Percentiles rank a stretch among this genome's conserved stretches.
These are phyloP conservation scores for Trichoderma cornu-damae DNA, from an alignment of 2,329 filamentous ascomycete species.

Conservation along the genomic window DNA sequence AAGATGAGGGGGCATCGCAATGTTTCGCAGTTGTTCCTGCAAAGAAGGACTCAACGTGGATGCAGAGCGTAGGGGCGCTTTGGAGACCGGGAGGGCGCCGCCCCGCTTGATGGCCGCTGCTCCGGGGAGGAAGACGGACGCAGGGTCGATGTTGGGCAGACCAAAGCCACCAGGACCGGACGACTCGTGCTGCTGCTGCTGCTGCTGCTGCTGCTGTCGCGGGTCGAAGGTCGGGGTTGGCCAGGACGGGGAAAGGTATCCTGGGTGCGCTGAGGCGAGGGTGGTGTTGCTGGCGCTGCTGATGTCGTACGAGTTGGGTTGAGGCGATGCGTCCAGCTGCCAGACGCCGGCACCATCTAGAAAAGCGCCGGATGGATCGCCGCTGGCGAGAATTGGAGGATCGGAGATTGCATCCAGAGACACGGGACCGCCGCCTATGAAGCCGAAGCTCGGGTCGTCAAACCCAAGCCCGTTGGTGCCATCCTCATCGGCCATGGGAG, in stretches of 20 bases:
- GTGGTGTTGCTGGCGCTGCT: constrained; percentile 35
- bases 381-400: constrained; percentile 29
- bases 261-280: constrained; percentile 32
- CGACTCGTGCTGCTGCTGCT: constrained; percentile 30
- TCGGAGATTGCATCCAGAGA: constrained; percentile 30
- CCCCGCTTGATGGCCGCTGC: constrained; percentile 22
- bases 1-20: constrained; percentile 60
- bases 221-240: constrained; percentile 32
- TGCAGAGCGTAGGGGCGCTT: constrained; percentile 28
- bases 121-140: constrained; percentile 30
- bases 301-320: constrained; percentile 43
- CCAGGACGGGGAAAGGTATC: constrained; percentile 35
- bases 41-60: constrained; percentile 50
- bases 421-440: constrained; percentile 33
- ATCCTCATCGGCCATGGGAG: constrained; percentile 39
- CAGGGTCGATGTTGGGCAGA: constrained; percentile 34
- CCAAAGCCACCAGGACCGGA: constrained; percentile 32
- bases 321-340: constrained; percentile 45
- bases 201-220: neutral
- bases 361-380: constrained; percentile 35
- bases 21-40: constrained; percentile 56
- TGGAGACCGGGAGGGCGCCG: constrained; percentile 28
- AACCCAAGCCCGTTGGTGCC: constrained; percentile 40
- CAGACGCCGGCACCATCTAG: constrained; percentile 36
- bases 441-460: constrained; percentile 39